Conservation (phyloP, 225 moss, liverwort and hornwort genomes). For the Marchantia paleacea region DNA sequence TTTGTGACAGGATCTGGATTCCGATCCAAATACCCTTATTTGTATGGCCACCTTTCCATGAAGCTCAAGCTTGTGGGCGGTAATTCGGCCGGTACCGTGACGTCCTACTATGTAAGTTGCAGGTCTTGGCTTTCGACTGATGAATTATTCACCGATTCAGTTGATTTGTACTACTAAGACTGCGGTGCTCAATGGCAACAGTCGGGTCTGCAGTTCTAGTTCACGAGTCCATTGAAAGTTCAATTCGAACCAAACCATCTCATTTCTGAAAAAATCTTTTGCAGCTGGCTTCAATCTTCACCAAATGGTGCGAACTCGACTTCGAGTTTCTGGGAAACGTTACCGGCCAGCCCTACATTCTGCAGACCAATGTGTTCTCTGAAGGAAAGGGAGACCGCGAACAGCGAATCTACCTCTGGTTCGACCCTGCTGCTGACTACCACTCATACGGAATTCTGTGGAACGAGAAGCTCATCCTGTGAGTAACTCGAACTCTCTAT, state of each 20-base stretch:
- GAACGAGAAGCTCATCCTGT: constrained; percentile 56
- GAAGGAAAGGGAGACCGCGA: constrained; percentile 31
- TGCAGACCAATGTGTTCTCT: constrained; percentile 26
- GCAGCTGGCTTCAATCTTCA: constrained; percentile 12
- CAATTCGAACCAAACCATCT: not conserved
- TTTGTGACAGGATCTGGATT: constrained; percentile 33
- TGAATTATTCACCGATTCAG: not conserved
- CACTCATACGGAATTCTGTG: constrained; percentile 60
- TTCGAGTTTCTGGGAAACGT: constrained; percentile 19
- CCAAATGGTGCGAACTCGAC: constrained; percentile 4
- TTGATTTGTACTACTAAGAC: no score
- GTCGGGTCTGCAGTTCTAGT: no score
- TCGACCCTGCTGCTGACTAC: constrained; percentile 47
- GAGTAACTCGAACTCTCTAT: not conserved
- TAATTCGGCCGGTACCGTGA: constrained; percentile 38
- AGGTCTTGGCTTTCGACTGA: not conserved
- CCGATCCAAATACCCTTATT: constrained; percentile 20
- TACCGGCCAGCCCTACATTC: constrained; percentile 10
- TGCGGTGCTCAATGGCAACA: no score
- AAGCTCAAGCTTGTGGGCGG: constrained; percentile 33
- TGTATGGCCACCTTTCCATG: constrained; percentile 39
- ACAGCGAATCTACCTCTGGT: constrained; percentile 54
- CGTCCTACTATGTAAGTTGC: constrained; percentile 34
- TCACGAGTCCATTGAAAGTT: not conserved
- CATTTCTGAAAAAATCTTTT: not conserved